A percentile compares a stretch with the other conserved stretches of the same genome.
Conservation (phyloP, 208 protist genomes). For the Trichomonas vaginalis region DNA sequence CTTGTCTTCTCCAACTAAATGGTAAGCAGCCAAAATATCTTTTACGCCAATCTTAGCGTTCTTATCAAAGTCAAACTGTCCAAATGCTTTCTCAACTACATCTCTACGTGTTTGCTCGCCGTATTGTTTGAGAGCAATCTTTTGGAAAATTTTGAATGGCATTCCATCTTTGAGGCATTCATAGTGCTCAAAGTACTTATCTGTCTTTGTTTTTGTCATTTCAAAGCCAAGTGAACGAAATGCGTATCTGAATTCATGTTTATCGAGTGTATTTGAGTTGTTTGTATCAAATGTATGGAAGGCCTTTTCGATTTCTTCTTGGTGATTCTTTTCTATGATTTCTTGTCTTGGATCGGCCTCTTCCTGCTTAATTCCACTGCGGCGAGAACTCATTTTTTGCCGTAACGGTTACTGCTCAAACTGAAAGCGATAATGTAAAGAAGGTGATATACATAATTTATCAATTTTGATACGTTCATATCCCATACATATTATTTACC, state of each 20-base stretch:
- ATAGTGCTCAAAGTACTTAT: not conserved
- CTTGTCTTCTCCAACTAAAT: not conserved
- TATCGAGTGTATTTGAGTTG: not conserved
- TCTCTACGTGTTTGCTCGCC: not conserved
- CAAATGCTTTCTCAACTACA: not conserved
- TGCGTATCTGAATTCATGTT: not conserved
- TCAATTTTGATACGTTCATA: too few species aligned
- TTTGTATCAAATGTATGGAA: not conserved
- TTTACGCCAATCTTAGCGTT: not conserved
- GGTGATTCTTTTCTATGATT: not conserved
- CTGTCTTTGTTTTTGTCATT: not conserved
- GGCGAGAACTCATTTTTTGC: not conserved
- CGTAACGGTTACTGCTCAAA: not conserved
- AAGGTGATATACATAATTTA: too few species aligned
- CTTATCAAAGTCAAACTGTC: not conserved
- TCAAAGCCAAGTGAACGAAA: not conserved
- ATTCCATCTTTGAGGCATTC: not conserved
- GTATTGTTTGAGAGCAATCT: not conserved
- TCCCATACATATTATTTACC: too few species aligned
- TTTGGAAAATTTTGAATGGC: not conserved
- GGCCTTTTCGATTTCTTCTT: not conserved
- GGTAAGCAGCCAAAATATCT: not conserved
- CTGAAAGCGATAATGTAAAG: not conserved
- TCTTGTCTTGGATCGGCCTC: not conserved
- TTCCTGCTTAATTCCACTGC: not conserved